A percentile compares a stretch with the other conserved stretches of the same genome.
phyloP scores from a whole-genome alignment of 768 basidiomycete genomes.

The Clitopilus passeckerianus region DNA sequence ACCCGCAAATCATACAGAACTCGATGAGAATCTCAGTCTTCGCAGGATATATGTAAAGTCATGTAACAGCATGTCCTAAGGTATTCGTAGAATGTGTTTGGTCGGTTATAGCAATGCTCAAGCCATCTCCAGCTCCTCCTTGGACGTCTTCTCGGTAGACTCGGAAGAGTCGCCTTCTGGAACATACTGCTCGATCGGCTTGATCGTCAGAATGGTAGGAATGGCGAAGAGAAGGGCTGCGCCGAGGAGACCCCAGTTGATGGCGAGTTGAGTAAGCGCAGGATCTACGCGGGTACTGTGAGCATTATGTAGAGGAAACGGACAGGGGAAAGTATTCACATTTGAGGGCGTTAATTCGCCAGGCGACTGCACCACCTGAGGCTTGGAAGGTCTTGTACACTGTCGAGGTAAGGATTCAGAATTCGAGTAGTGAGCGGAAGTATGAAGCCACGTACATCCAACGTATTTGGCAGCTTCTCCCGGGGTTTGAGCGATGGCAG shows the following conservation, averaged over 20 bases:
- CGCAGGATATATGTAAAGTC: too few relatives aligned
- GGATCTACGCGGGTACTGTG: constrained; percentile 8
- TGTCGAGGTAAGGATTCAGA: constrained; percentile 2
- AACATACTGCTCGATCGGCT: constrained; percentile 5
- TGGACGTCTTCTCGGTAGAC: not conserved
- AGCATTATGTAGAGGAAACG: not conserved
- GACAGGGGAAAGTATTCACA: constrained; percentile 9
- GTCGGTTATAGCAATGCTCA: not conserved
- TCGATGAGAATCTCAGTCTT: too few relatives aligned
- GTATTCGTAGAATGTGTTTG: not conserved
- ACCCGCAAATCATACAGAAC: not conserved
- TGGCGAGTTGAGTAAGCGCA: constrained; percentile 17
- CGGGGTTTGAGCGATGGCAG: constrained; percentile 18
- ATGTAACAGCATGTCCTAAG: too few relatives aligned
- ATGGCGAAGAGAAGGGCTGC: constrained; percentile 16
- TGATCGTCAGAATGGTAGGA: constrained; percentile 20
- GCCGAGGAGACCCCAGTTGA: constrained; percentile 22
- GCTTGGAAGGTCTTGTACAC: constrained; percentile 25
- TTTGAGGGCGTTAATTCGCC: constrained; percentile 23
- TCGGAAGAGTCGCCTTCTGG: not conserved
- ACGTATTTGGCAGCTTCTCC: constrained; percentile 22
- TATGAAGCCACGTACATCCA: constrained; percentile 12
- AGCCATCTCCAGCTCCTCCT: not conserved
- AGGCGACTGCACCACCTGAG: constrained; percentile 21
- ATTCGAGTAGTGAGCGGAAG: not conserved